Conservation (phyloP, 1,139 yeast species). For the Taphrina wiesneri region DNA sequence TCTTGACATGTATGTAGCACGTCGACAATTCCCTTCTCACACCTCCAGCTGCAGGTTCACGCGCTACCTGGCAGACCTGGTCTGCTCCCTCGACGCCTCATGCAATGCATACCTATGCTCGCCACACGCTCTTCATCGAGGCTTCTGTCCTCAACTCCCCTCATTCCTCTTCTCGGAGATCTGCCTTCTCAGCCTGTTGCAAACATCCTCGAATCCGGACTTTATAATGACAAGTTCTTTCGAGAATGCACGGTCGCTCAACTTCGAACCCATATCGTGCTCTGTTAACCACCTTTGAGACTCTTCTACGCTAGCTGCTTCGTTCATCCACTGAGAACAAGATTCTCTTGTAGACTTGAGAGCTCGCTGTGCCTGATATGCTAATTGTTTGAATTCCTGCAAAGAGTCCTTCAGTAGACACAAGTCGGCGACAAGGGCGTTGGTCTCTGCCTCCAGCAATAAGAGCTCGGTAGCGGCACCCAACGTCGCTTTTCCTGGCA, state of each 20-base stretch:
- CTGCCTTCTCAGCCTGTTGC: not conserved
- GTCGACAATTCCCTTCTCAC: not conserved
- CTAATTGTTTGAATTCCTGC: constrained; percentile 3
- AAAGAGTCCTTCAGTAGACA: not conserved
- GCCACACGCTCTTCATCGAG: not conserved
- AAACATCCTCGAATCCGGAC: constrained; percentile 10
- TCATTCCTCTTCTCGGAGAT: not conserved
- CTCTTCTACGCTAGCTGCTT: not conserved
- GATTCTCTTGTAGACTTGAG: not conserved
- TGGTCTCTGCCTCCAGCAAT: constrained; percentile 4
- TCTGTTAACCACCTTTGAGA: not conserved
- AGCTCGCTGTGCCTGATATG: not conserved
- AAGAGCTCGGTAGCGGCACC: not conserved
- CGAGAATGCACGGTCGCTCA: not conserved
- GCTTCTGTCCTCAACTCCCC: not conserved
- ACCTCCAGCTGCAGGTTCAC: not conserved
- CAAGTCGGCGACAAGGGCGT: constrained; percentile 9
- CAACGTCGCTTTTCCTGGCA: not conserved
- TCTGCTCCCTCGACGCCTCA: too few relatives aligned
- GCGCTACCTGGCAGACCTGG: too few relatives aligned
- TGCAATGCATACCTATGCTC: too few relatives aligned
- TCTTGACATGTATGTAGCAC: not conserved
- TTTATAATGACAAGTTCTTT: not conserved
- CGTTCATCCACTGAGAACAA: not conserved
- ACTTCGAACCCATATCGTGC: not conserved